Evolutionary conservation across 2,329 filamentous ascomycete genomes (phyloP), one percentile per base, ranked within the genome.

Genomic region (Pestalotiopsis sp.): DNA sequence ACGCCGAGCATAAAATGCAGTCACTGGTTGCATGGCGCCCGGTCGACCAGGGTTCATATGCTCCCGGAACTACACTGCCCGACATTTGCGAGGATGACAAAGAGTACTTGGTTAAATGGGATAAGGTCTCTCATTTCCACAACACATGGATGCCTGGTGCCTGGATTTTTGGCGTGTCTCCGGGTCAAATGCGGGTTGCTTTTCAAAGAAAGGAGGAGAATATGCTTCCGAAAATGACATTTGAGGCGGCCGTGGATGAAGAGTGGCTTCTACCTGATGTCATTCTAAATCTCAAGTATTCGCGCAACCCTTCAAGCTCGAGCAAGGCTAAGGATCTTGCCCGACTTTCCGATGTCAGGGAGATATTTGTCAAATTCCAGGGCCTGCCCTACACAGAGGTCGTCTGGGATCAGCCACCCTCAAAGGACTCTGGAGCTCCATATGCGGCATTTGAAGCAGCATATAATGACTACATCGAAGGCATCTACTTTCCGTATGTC

Each of bases 41-140:
- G 0, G 78, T 84, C 0, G 83, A 92, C 73, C 82, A 87, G 27
- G 83, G 88, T 13, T 81, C 80, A 1, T 91, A 91, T 73, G 79
- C 81, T 14, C 76, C 84, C 3, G 88, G 86, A 1, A 82, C 85
- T 66, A 81, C 83, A 1, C 84, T 85, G 62, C 81, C 88, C 36
- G 81, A 87, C 66, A 81, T 93, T n/a, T 79, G 82, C 12, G 92
- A 96, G 75, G 92, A 94, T 67, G 85, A 92, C n/a, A 95, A 95
- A 72, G 94, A 98, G 73, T 99, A 98, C 75, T 87, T 99, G 2
- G 82, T 99, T 74, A 97, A 96, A 77, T 98, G 95, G 93, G 90
- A 92, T 59, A 84, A 85, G 0, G 86, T 88, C 68, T 97, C 95
- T 0, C 97, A 98, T 75, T 92, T 91, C 71, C 91, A 93, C 72